Conservation (phyloP, 257 asterid genomes). For the Solanum megistacrolobum region DNA sequence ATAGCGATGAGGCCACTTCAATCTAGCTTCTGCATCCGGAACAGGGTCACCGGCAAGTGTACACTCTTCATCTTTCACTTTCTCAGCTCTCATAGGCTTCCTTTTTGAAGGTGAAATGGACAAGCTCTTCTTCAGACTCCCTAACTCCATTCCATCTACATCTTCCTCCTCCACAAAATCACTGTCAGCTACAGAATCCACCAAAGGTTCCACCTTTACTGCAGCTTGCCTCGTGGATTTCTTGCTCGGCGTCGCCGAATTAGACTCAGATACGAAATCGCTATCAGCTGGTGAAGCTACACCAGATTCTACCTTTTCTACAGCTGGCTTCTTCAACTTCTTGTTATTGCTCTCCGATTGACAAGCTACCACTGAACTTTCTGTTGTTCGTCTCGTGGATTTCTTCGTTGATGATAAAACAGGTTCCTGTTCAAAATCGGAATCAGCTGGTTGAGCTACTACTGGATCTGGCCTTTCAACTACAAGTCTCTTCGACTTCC, state of each 20-base stretch:
- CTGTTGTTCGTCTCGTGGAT: neutral
- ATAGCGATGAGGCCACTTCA: constrained; percentile 55
- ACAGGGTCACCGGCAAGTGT: constrained; percentile 34
- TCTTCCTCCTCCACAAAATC: constrained; percentile 9
- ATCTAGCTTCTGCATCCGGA: constrained; percentile 29
- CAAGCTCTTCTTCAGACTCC: neutral
- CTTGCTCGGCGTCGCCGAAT: neutral
- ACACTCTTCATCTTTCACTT: neutral
- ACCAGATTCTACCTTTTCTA: neutral
- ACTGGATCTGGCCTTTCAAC: neutral
- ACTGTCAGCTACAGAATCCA: neutral
- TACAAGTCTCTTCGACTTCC: neutral
- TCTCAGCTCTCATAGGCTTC: neutral
- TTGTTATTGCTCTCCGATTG: neutral
- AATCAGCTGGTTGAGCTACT: neutral
- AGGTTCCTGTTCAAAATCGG: neutral
- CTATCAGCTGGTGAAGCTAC: neutral
- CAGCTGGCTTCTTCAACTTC: neutral
- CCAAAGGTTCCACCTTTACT: neutral
- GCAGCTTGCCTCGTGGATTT: neutral
- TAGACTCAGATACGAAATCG: neutral
- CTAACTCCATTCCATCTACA: neutral
- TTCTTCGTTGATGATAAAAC: neutral
- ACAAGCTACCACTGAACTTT: neutral
- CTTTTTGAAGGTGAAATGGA: neutral